Evolutionary conservation across 2,329 filamentous ascomycete species (phyloP).

Genomic region (Annulohypoxylon truncatum): DNA sequence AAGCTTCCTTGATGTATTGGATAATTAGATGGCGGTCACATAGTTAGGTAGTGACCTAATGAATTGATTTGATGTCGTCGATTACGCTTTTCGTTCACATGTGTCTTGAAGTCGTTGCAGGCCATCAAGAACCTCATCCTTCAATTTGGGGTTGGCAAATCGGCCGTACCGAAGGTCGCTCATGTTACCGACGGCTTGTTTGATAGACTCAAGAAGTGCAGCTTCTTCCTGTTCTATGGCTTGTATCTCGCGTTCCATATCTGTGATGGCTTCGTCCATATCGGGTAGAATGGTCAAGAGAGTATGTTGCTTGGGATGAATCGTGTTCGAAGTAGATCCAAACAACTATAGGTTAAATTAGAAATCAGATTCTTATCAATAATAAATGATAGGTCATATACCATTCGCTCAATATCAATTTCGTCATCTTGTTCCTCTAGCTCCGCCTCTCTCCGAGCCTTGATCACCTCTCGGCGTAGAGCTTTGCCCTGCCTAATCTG

Average conservation of each 20-base stretch:
- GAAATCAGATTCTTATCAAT: constrained; percentile 2
- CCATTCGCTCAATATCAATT: constrained; percentile 70
- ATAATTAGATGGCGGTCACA: constrained; percentile 14
- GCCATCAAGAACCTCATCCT: constrained; percentile 74
- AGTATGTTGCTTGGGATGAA: constrained; percentile 67
- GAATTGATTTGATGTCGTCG: constrained; percentile 22
- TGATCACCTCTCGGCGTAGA: constrained; percentile 68
- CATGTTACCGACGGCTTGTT: constrained; percentile 75
- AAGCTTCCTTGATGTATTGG: constrained; percentile 7
- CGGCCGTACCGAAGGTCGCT: constrained; percentile 87
- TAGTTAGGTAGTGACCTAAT: constrained; percentile 42
- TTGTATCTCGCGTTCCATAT: constrained; percentile 75
- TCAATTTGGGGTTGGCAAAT: constrained; percentile 72
- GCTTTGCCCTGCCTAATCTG: constrained; percentile 71
- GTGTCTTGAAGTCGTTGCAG: constrained; percentile 72
- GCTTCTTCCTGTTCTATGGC: constrained; percentile 73
- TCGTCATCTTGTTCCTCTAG: constrained; percentile 70
- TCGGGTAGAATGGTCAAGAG: constrained; percentile 73
- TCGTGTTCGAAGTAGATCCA: constrained; percentile 58
- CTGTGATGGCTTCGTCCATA: constrained; percentile 73
- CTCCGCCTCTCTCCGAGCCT: constrained; percentile 63
- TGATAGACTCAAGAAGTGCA: constrained; percentile 69
- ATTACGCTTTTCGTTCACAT: constrained; percentile 64
- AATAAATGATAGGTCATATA: constrained; percentile 47
- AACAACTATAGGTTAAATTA: constrained; percentile 64